Conservation (phyloP, 257 asterid genomes). For the Perilla frutescens region DNA sequence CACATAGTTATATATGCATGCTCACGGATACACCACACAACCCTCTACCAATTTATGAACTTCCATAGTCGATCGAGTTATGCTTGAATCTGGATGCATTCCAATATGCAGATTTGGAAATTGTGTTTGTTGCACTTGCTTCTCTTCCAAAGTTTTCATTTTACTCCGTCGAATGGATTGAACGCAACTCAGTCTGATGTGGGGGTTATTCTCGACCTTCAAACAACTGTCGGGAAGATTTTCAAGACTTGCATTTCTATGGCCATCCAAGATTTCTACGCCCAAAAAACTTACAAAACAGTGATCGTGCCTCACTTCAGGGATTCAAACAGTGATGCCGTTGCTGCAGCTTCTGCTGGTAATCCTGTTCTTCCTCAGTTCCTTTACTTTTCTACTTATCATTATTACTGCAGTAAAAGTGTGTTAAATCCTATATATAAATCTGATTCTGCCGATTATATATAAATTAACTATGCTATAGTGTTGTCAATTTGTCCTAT, state of each 20-base stretch:
- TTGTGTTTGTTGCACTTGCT: constrained; percentile 14
- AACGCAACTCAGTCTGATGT: constrained; percentile 39
- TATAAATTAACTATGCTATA: too few relatives aligned
- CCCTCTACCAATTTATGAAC: too few relatives aligned
- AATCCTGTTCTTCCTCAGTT: background rate
- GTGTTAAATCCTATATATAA: too few relatives aligned
- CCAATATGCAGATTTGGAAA: constrained; percentile 28
- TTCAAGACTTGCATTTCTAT: constrained; percentile 40
- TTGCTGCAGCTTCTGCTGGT: constrained; percentile 50
- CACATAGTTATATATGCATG: too few relatives aligned
- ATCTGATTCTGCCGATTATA: too few relatives aligned
- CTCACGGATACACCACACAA: too few relatives aligned
- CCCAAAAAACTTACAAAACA: constrained; percentile 31
- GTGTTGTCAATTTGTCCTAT: too few relatives aligned
- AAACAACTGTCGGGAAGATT: constrained; percentile 39
- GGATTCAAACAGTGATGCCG: constrained; percentile 39
- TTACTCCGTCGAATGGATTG: constrained; percentile 10
- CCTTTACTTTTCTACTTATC: background rate
- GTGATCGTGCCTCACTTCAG: constrained; percentile 47
- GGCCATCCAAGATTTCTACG: constrained; percentile 52
- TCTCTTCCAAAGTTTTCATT: constrained; percentile 21
- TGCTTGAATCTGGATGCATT: too few relatives aligned
- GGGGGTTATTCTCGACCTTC: constrained; percentile 51
- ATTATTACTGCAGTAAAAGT: too few relatives aligned
- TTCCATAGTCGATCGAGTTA: too few relatives aligned